Evolutionary conservation across 2,329 filamentous ascomycete species (phyloP).

Genomic region (Hymenoscyphus scutula): DNA sequence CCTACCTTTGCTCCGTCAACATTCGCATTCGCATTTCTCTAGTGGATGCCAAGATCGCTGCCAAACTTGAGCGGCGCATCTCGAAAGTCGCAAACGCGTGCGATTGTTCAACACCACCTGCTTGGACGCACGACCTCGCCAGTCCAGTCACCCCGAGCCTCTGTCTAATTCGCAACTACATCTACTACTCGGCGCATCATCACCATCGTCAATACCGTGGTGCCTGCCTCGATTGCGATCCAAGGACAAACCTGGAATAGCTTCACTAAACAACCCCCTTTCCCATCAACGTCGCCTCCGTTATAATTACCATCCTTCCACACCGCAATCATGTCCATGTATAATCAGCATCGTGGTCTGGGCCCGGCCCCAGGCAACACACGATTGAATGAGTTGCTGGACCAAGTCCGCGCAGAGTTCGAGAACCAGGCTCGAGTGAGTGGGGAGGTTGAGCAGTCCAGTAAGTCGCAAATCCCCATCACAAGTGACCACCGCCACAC

Average conservation of each 20-base stretch:
- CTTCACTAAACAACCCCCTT: not conserved
- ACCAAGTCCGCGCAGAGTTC: constrained; percentile 87
- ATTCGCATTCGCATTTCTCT: not conserved
- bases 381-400: constrained; percentile 86
- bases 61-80: constrained; percentile 7
- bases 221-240: not conserved
- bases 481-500: not conserved
- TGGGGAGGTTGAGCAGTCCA: constrained; percentile 88
- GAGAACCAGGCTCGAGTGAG: constrained; percentile 78
- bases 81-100: constrained; percentile 18
- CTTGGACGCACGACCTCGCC: constrained; percentile 20
- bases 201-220: not conserved
- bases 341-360: constrained; percentile 78
- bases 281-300: not conserved
- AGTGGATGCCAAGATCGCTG: constrained; percentile 1
- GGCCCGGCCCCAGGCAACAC: constrained; percentile 61
- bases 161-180: not conserved
- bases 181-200: not conserved
- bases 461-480: constrained; percentile 59
- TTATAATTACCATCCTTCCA: not conserved
- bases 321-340: constrained; percentile 65
- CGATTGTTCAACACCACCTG: constrained; percentile 16
- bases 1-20: not conserved
- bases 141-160: not conserved
- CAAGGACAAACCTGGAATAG: not conserved